Percentiles rank a stretch among this genome's conserved stretches.
Conservation (phyloP, 257 asterid genomes). For the Jacaranda mimosifolia region DNA sequence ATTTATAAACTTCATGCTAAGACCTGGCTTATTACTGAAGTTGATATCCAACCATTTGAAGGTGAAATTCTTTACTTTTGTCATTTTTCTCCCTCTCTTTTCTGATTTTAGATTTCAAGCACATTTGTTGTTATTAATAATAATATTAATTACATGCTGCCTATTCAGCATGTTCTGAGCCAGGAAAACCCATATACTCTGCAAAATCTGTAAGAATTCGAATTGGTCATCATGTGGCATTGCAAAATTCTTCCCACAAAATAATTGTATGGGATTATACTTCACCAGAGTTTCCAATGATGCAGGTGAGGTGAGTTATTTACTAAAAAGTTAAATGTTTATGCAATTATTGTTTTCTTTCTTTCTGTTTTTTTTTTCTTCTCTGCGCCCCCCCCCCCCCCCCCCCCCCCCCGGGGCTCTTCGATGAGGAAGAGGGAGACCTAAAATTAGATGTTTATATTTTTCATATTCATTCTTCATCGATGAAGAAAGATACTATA, state of each 20-base stretch:
- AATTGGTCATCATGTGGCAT: slow-evolving; percentile 61
- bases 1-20: slow-evolving; percentile 47
- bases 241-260: slow-evolving; percentile 48
- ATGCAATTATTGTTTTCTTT: no score
- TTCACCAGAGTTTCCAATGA: slow-evolving; percentile 50
- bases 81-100: background rate
- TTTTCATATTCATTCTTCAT: no score
- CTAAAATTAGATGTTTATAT: no score
- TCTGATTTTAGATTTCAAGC: background rate
- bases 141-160: background rate
- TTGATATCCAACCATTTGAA: slow-evolving; percentile 61
- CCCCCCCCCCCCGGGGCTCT: no score
- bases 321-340: no score
- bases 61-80: slow-evolving; percentile 40
- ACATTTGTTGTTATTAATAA: background rate
- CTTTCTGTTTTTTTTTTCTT: no score
- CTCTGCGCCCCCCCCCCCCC: no score
- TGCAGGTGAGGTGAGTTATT: slow-evolving; percentile 53
- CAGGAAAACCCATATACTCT: slow-evolving; percentile 61
- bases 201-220: slow-evolving; percentile 27
- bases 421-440: no score
- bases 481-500: no score
- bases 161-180: slow-evolving; percentile 52
- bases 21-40: slow-evolving; percentile 56
- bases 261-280: no score